Percentiles rank a stretch among this genome's conserved stretches.
Conservation (phyloP, 371 early-diverging fungal genomes). For the Catenaria anguillulae region DNA sequence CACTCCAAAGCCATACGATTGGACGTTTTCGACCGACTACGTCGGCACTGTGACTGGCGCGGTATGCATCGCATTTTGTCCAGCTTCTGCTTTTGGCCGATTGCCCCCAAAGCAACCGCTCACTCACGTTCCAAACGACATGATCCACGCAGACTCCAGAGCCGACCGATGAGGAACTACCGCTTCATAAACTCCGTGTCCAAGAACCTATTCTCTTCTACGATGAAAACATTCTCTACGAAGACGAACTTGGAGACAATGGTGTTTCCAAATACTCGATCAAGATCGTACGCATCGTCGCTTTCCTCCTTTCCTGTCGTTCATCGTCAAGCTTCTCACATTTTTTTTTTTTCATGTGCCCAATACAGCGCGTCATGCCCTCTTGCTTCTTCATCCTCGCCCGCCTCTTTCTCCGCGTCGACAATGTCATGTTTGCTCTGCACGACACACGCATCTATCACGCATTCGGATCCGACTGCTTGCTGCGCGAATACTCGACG, state of each 20-base stretch:
- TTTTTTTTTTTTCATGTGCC: conserved; percentile 5
- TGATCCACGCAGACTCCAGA: no score
- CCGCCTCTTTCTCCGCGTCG: conserved; percentile 82
- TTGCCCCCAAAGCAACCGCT: conserved; percentile 3
- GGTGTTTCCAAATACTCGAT: conserved; percentile 65
- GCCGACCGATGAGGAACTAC: conserved; percentile 31
- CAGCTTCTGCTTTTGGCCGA: no score
- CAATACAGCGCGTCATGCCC: conserved; percentile 83
- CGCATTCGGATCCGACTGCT: conserved; percentile 45
- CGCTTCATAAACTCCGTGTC: conserved; percentile 51
- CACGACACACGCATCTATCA: conserved; percentile 80
- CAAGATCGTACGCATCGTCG: conserved; percentile 73
- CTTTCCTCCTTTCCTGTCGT: conserved; percentile 77
- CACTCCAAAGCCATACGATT: conserved; percentile 80
- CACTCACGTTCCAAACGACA: no score
- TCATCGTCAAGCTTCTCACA: conserved; percentile 62
- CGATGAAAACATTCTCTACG: conserved; percentile 76
- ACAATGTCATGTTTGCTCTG: conserved; percentile 73
- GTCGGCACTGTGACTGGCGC: conserved; percentile 35
- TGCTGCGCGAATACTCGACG: conserved; percentile 60
- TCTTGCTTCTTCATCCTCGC: conserved; percentile 71
- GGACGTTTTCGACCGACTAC: conserved; percentile 80
- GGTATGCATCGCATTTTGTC: no score
- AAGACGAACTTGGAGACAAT: conserved; percentile 93
- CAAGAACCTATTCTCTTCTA: conserved; percentile 81